Evolutionary conservation across 2,329 filamentous ascomycete species (phyloP), one percentile per base, ranked within the genome.

Genomic region (Fusarium zealandicum): DNA sequence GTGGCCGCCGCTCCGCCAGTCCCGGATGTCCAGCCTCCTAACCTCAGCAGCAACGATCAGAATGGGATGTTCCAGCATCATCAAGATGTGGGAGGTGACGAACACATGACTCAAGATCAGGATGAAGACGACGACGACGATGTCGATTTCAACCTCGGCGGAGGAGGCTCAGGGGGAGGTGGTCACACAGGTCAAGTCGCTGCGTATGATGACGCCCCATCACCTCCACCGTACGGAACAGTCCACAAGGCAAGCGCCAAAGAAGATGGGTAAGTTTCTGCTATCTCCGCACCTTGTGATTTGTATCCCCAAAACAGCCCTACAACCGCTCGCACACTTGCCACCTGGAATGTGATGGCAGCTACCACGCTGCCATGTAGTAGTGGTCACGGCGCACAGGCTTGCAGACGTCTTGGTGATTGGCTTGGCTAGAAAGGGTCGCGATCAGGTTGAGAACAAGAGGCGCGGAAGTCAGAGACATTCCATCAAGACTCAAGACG

Each of bases 231-330:
- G 3, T 71, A 72, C 30, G 73, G 75, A 51, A 69, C 71, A 20
- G 73, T 75, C 13, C 73, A 76, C 59, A 85, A 82, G 55, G 86
- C 90, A 57, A 89, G 87, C 56, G 90, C 93, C 64, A 78, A 78
- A 68, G 75, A 78, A 69, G 75, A 78, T 52, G 75, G 75, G 75
- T 78, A 70, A 76, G 75, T 77, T 53, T 59, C 18, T 43, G 28
- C 31, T 31, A 45, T 66, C 57, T 54, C 51, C 53, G 36, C 48
- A 50, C 14, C 16, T 56, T 54, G 66, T 71, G 64, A 68, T 69
- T 63, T 55, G 54, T 52, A 45, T 51, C 42, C 51, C 43, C 33
- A 40, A 54, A 52, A 31, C 33, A 42, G 20, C 48, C 45, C 46
- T 52, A 43, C 35, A 45, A 39, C 56, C 43, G 30, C 28, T 49